These are phyloP conservation scores for Bipolaris sorokiniana DNA, from an alignment of 2,329 filamentous ascomycete species.

Conservation along the genomic window DNA sequence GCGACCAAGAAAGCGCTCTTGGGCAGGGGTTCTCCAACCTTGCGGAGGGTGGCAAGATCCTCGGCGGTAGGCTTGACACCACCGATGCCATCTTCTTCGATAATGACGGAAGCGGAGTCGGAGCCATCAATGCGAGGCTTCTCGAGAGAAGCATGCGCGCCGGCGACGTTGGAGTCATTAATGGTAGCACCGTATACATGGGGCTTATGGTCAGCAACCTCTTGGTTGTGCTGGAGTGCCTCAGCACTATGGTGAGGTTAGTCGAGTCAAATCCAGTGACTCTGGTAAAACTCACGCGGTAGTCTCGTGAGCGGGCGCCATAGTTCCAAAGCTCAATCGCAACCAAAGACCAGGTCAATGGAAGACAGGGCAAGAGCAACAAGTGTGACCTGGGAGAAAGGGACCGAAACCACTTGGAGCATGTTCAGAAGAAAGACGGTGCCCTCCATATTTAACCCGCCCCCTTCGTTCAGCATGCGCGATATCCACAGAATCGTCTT, in stretches of 20 bases:
- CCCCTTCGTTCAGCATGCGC: constrained; percentile 12
- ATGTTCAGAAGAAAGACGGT: constrained; percentile 12
- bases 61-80: constrained; percentile 52
- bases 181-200: constrained; percentile 39
- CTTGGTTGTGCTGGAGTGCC: constrained; percentile 39
- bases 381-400: constrained; percentile 12
- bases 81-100: constrained; percentile 37
- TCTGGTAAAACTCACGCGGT: constrained; percentile 31
- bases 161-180: constrained; percentile 25
- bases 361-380: constrained; percentile 5
- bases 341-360: constrained; percentile 21
- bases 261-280: not conserved
- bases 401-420: constrained; percentile 20
- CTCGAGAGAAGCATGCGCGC: constrained; percentile 26
- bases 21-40: constrained; percentile 56
- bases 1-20: constrained; percentile 56
- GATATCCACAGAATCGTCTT: constrained; percentile 5
- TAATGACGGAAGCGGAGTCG: constrained; percentile 22
- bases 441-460: constrained; percentile 37
- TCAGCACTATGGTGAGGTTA: constrained; percentile 33
- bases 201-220: constrained; percentile 35
- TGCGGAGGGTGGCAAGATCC: constrained; percentile 52
- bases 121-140: constrained; percentile 24
- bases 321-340: constrained; percentile 18
- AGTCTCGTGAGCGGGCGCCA: constrained; percentile 38